Conservation (phyloP, 805 yeast species). For the Ogataea neopini region DNA sequence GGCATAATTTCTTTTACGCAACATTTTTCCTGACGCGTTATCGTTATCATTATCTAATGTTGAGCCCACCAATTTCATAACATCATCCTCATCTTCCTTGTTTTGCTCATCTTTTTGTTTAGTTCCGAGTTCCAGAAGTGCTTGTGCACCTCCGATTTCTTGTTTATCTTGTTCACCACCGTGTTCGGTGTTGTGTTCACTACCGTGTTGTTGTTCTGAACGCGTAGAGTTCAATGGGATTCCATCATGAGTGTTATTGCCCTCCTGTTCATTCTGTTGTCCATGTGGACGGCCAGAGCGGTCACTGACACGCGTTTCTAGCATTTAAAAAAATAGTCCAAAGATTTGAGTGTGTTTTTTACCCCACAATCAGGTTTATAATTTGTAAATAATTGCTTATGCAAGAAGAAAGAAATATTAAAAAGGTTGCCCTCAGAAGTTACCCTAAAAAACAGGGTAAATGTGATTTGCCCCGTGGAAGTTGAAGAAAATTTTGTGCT, state of each 20-base stretch:
- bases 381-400: conserved; percentile 3
- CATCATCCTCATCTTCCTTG: conserved; percentile 75
- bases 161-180: conserved; percentile 16
- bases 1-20: conserved; percentile 32
- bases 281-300: conserved; percentile 4
- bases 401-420: neutral
- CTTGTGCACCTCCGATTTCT: conserved; percentile 33
- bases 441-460: conserved; percentile 25
- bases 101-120: conserved; percentile 28
- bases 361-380: conserved; percentile 6
- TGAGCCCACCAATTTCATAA: conserved; percentile 70
- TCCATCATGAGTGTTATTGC: neutral
- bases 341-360: neutral
- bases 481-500: conserved; percentile 9
- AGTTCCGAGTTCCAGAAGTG: conserved; percentile 28
- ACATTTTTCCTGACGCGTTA: conserved; percentile 7
- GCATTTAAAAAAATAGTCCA: neutral
- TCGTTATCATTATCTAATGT: conserved; percentile 40
- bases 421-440: conserved; percentile 8
- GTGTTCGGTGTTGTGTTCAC: neutral
- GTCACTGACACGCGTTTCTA: conserved; percentile 4
- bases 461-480: conserved; percentile 1
- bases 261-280: conserved; percentile 2
- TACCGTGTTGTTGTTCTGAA: conserved; percentile 7
- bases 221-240: conserved; percentile 8